Percentiles rank a stretch among this genome's conserved stretches.
phyloP scores from a whole-genome alignment of 202 grass and related monocot genomes.

The Zoysia matrella region DNA sequence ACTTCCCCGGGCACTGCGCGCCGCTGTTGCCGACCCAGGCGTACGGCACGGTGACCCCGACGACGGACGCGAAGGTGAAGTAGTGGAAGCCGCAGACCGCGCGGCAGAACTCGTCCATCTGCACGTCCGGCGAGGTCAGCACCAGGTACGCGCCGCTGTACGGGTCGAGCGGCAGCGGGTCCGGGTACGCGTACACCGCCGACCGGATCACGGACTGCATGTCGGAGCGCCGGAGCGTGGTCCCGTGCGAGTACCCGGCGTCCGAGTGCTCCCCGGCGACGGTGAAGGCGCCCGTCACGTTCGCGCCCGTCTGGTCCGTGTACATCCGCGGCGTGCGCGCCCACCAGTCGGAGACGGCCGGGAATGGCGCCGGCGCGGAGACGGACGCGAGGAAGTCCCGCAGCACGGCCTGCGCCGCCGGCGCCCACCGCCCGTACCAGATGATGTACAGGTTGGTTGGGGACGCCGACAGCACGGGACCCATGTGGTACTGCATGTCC shows the following conservation, averaged over 20 bases:
- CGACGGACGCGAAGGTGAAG: too few species aligned
- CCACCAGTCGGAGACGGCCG: constrained; percentile 81
- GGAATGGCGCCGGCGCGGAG: constrained; percentile 50
- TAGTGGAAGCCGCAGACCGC: too few species aligned
- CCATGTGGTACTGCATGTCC: constrained; percentile 89
- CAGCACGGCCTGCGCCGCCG: constrained; percentile 62
- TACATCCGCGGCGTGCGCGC: constrained; percentile 62
- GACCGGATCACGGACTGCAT: too few species aligned
- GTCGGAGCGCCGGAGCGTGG: constrained; percentile 63
- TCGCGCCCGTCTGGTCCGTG: constrained; percentile 74
- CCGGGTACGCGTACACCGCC: too few species aligned
- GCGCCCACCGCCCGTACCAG: constrained; percentile 88
- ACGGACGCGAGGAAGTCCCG: constrained; percentile 84
- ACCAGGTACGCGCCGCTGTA: constrained; percentile 17
- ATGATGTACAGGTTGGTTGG: constrained; percentile 80
- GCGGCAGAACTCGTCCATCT: constrained; percentile 84
- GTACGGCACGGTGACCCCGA: too few species aligned
- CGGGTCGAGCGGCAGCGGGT: too few species aligned
- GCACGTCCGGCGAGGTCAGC: constrained; percentile 77
- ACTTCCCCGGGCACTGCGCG: too few species aligned
- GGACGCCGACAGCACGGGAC: constrained; percentile 64
- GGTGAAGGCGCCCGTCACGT: constrained; percentile 59
- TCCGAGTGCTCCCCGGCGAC: constrained; percentile 68
- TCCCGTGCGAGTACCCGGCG: constrained; percentile 69
- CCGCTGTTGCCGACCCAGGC: too few species aligned